Evolutionary conservation across 2,329 filamentous ascomycete genomes (phyloP), one percentile per base, ranked within the genome.

Genomic region (Fusarium sp.): DNA sequence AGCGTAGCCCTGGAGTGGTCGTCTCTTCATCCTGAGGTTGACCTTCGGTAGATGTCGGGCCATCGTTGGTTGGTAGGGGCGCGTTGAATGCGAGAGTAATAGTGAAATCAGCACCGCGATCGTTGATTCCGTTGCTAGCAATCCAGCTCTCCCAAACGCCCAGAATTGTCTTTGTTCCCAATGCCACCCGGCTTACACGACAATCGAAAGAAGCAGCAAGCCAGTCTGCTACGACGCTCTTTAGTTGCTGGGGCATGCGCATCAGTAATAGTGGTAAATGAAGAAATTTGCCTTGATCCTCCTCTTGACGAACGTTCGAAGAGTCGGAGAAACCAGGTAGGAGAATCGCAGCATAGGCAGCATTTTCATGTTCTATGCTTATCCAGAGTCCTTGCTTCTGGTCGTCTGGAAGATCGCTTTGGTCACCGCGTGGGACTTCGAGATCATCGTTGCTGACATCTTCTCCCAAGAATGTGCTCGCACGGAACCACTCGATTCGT

Each of bases 171-270:
- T 79, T 79, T 8, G 85, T 86, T 7, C 84, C 83, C 3, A 88
- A 73, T 1, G 78, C 78, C 41, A 88, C 75, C 6, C 83, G 77
- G 54, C 79, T 83, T 44, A 88, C 81, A 27, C 84, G 85, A 63
- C 85, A 87, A 76, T 89, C 87, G 65, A 88, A 88, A 1, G 82
- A 82, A 41, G 75, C 80, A 5, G 81, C 78, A 13, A 89, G 75
- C 73, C 88, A 89, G 22, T 83, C 80, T n/a, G 79, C 62, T 1
- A 88, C 68, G 20, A 84, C 76, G 3, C 77, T 60, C 67, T 85
- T 86, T 1, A 88, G 76, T 3, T 84, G 76, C 6, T 82, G 76
- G 0, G 87, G 86, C 84, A 88, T 87, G 23, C 85, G 81, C 30
- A 87, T 74, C 1, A 89, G 76, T 4, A 88, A 77, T 0, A 88